These are phyloP conservation scores for Boletus vinaceobasis DNA, from an alignment of 768 basidiomycete genomes.

Conservation along the genomic window DNA sequence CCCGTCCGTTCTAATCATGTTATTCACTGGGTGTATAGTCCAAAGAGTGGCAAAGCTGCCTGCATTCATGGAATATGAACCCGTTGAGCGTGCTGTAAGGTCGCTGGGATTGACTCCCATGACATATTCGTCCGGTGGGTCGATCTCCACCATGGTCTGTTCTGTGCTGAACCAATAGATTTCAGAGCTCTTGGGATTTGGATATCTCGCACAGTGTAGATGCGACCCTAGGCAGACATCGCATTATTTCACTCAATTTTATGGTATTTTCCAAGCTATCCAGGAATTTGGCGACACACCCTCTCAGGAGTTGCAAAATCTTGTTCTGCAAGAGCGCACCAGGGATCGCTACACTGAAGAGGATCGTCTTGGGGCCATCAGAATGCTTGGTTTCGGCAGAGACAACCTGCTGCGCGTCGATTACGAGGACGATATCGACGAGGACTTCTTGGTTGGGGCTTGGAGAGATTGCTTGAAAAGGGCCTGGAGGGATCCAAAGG, in stretches of 20 bases:
- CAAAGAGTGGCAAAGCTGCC: slow-evolving; percentile 49
- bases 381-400: slow-evolving; percentile 63
- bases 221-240: slow-evolving; percentile 69
- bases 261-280: slow-evolving; percentile 48
- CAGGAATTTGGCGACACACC: slow-evolving; percentile 46
- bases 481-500: slow-evolving; percentile 46
- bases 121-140: slow-evolving; percentile 62
- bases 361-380: slow-evolving; percentile 49
- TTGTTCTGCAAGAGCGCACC: slow-evolving; percentile 58
- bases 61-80: slow-evolving; percentile 38
- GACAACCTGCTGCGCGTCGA: slow-evolving; percentile 59
- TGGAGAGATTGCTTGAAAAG: slow-evolving; percentile 59
- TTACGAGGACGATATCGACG: slow-evolving; percentile 66
- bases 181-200: slow-evolving; percentile 71
- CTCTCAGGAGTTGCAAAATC: slow-evolving; percentile 48
- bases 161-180: slow-evolving; percentile 1
- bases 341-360: slow-evolving; percentile 61
- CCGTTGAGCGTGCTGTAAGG: slow-evolving; percentile 40
- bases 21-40: slow-evolving; percentile 38
- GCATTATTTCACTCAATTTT: slow-evolving; percentile 60
- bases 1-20: background rate
- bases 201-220: slow-evolving; percentile 76
- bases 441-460: slow-evolving; percentile 66
- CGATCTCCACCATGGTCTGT: background rate
- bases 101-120: slow-evolving; percentile 63